Base-by-base conservation (phyloP, 768 basidiomycete genomes). In the Termitomyces sp. region DNA sequence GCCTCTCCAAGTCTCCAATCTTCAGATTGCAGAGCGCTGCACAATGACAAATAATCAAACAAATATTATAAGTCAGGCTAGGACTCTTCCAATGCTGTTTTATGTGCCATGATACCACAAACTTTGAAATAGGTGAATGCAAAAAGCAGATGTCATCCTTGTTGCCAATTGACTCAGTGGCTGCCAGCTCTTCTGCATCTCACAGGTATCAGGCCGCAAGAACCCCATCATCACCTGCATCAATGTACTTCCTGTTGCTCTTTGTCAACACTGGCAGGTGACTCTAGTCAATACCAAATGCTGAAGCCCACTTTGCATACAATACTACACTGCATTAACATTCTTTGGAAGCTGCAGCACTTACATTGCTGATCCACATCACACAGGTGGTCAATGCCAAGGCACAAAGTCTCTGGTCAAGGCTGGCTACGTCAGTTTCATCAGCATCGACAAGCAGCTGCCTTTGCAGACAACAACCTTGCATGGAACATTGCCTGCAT, bases 301-400 rank as follows among this genome's bases (percentile, higher is more conserved):
- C 91, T 1, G 78, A 81, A 31, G 69, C 81, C 4, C 91, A 93
- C 66, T 93, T 93, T 65, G 86, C 90, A 1, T 92, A 90, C 69
- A 91, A 88, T 63, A 92, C 90, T 0, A 90, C 87, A 0, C 76
- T 93, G 20, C 74, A 90, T 31, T 70, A 91, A 55, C 91, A 92
- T 58, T 77, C 81, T 22, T 72, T 73, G 0, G 84, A 87, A 20
- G 70, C 69, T 24, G 67, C 69, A 13, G 74, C 77, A 0, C 65
- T 82, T 39, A 67, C 72, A 10, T 75, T 81, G n/a, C 81, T 83
- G 28, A 69, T 77, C 9, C 69, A 76, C 5, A 72, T 85, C 18
- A 80, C 79, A 9, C 74, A 73, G 29, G 77, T 71, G 9, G 75
- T 77, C 16, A 75, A 80, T n/a, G 73, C 77, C 8, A 78, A 82